phyloP scores from a whole-genome alignment of 2,329 filamentous ascomycete genomes.

The Venturia nashicola region DNA sequence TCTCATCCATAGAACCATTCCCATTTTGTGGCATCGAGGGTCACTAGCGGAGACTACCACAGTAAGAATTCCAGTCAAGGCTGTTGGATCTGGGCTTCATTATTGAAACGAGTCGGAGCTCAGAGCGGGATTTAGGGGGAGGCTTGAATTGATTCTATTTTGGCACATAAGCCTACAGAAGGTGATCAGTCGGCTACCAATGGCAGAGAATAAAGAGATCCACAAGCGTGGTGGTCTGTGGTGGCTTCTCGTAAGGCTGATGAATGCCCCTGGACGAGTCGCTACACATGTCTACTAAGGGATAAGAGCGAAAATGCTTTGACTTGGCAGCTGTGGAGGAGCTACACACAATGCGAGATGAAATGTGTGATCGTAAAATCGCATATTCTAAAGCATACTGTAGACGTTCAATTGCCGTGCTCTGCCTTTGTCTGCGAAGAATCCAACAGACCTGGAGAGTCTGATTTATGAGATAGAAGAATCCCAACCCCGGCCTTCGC shows the following conservation, averaged over 20 bases:
- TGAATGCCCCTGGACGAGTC: not conserved
- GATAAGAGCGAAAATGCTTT: not conserved
- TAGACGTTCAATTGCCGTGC: too few relatives aligned
- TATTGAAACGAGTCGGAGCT: not conserved
- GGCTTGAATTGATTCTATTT: not conserved
- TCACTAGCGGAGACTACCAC: not conserved
- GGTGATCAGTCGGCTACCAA: not conserved
- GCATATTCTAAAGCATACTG: too few relatives aligned
- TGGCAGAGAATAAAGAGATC: not conserved
- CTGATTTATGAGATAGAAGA: too few relatives aligned
- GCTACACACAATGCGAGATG: not conserved
- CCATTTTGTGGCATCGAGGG: not conserved
- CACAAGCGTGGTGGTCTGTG: not conserved
- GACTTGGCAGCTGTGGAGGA: not conserved
- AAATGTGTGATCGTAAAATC: not conserved
- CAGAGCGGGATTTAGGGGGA: not conserved
- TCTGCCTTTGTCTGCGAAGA: too few relatives aligned
- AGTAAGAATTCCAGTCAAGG: not conserved
- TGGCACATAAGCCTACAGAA: not conserved
- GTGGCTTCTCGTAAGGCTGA: not conserved
- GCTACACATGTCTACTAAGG: not conserved
- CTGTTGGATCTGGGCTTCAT: not conserved
- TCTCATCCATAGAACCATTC: not conserved
- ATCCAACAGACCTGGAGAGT: too few relatives aligned
- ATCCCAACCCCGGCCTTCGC: not conserved